A percentile compares a stretch with the other conserved stretches of the same genome.
These are phyloP conservation scores for Mediolabrus comicus DNA, from an alignment of 108 stramenopile genomes.

Conservation along the genomic window DNA sequence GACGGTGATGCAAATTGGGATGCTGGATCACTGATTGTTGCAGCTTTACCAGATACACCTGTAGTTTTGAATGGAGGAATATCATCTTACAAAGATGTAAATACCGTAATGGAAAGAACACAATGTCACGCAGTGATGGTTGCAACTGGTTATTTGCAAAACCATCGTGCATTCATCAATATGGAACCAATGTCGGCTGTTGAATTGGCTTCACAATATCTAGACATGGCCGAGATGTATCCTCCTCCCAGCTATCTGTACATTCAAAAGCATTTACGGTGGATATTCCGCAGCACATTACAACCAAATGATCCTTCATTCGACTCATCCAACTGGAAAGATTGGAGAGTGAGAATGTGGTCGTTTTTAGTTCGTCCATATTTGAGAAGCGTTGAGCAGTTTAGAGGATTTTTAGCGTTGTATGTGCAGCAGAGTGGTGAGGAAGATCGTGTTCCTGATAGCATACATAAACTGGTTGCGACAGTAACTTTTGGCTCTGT, in stretches of 20 bases:
- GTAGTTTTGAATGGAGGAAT: constrained; percentile 51
- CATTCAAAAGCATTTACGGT: constrained; percentile 60
- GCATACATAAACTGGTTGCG: constrained; percentile 10
- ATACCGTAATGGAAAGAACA: constrained; percentile 23
- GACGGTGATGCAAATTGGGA: constrained; percentile 42
- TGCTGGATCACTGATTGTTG: constrained; percentile 38
- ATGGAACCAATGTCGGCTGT: constrained; percentile 15
- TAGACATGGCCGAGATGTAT: constrained; percentile 44
- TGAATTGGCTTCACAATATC: constrained; percentile 41
- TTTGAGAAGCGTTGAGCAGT: constrained; percentile 46
- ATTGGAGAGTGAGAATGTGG: constrained; percentile 58
- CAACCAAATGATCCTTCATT: constrained; percentile 40
- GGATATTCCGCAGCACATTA: constrained; percentile 58
- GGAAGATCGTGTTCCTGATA: neutral
- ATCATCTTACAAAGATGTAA: constrained; percentile 20
- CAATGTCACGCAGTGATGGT: constrained; percentile 53
- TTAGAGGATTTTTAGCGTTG: constrained; percentile 51
- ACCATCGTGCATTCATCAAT: constrained; percentile 32
- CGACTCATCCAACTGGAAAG: constrained; percentile 22
- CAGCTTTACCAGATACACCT: constrained; percentile 26
- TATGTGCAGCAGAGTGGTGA: constrained; percentile 45
- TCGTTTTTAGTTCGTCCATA: constrained; percentile 59
- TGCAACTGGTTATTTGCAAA: constrained; percentile 48
- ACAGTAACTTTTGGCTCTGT: constrained; percentile 38
- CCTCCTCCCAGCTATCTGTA: constrained; percentile 61